Base-by-base conservation (phyloP, 2,329 filamentous ascomycete species). In the Ophioceras dolichostomum region DNA sequence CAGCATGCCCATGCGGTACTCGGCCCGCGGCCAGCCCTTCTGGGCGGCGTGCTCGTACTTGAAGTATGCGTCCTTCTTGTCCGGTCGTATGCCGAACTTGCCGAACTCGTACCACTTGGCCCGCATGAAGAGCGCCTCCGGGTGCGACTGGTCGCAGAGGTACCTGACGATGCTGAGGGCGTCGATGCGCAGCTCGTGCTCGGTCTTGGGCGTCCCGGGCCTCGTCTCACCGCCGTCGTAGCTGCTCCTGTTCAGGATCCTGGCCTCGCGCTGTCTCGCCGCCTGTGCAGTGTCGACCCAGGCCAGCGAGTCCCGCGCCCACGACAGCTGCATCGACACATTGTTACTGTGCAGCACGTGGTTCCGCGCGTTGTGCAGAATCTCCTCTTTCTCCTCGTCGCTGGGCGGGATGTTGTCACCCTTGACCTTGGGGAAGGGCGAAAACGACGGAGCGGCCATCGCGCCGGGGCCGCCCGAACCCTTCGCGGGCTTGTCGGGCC, bases 81-180 rank as follows among this genome's bases (percentile, higher is more conserved):
- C 91, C 42, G 87, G 70, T 20, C 87, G 77, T 57, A 81, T 78
- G 28, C 86, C 87, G 54, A 95, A 96, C 54, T 94, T 94, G 48
- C 91, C 91, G 67, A 96, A 98, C 56, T 98, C 91, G 36, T 94
- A 69, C 91, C 91, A 98, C 71, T 94, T 95, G 41, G 87, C 85
- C 50, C 79, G 79, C 65, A 96, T 85, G 56, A 96, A 98, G 47
- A 93, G 77, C 18, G 91, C 91, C 53, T 91, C 87, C 18, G 91
- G 91, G 49, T 98, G 91, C 44, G 81, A 77, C 57, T 98, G 91
- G 37, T 88, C 82, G 18, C 89, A 83, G 26, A 98, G 67, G 55
- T 95, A 95, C 39, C 73, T 74, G 48, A 95, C 82, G 43, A 98
- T 91, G 54, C 88, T 95, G 61, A 94, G 72, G 22, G 91, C 87